A percentile compares a stretch with the other conserved stretches of the same genome.
Conservation (phyloP, 2,329 filamentous ascomycete species). For the Diaporthe ampelina region DNA sequence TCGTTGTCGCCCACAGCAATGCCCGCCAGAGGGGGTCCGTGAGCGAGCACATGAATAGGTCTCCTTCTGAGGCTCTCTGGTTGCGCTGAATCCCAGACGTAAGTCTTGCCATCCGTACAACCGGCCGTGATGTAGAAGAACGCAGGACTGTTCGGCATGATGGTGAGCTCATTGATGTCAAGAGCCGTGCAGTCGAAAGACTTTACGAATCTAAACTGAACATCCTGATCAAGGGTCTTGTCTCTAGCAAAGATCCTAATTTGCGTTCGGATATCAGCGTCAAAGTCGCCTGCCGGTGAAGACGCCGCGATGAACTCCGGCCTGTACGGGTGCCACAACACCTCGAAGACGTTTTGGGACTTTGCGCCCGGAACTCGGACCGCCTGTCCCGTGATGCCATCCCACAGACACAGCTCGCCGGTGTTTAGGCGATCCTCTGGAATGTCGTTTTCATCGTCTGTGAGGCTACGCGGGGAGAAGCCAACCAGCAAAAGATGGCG, state of each 20-base stretch:
- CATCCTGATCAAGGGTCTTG: slow-evolving; percentile 47
- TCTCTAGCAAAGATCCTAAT: slow-evolving; percentile 64
- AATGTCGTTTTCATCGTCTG: slow-evolving; percentile 68
- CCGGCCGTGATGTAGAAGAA: slow-evolving; percentile 71
- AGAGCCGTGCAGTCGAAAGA: slow-evolving; percentile 70
- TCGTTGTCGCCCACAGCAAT: slow-evolving; percentile 42
- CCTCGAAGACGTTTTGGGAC: slow-evolving; percentile 74
- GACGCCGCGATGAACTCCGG: slow-evolving; percentile 70
- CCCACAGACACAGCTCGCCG: slow-evolving; percentile 73
- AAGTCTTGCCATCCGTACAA: slow-evolving; percentile 73
- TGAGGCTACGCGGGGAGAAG: slow-evolving; percentile 71
- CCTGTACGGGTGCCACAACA: slow-evolving; percentile 72
- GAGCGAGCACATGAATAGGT: slow-evolving; percentile 68
- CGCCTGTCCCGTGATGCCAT: slow-evolving; percentile 59
- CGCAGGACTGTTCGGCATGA: slow-evolving; percentile 66
- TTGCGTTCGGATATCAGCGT: slow-evolving; percentile 66
- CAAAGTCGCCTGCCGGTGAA: slow-evolving; percentile 62
- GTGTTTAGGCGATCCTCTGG: slow-evolving; percentile 69
- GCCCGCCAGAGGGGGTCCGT: slow-evolving; percentile 54
- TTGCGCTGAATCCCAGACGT: slow-evolving; percentile 72
- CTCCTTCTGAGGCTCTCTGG: slow-evolving; percentile 58
- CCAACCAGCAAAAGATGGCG: slow-evolving; percentile 70
- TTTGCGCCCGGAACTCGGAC: slow-evolving; percentile 65
- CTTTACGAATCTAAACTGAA: slow-evolving; percentile 62
- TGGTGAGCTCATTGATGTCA: slow-evolving; percentile 74